Conservation (phyloP, 1,284 basidiomycete genomes). For the Taiwanofungus camphoratus region DNA sequence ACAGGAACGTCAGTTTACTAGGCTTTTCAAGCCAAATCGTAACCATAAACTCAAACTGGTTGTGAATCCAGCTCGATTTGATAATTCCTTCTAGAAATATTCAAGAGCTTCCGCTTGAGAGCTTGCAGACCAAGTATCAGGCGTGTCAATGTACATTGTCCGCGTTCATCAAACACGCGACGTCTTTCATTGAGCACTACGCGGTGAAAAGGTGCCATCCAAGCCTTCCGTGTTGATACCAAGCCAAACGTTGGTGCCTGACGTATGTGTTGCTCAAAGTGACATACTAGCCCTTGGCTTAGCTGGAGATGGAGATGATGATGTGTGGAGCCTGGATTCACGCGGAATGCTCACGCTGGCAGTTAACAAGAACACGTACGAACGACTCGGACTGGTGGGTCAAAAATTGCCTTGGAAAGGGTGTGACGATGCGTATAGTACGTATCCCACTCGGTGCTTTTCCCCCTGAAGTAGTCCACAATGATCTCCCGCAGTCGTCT, state of each 20-base stretch:
- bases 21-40: neutral
- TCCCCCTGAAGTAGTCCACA: neutral
- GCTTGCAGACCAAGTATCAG: conserved; percentile 37
- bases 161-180: conserved; percentile 34
- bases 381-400: conserved; percentile 52
- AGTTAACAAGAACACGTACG: conserved; percentile 50
- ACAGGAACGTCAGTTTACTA: conserved; percentile 14
- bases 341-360: conserved; percentile 50
- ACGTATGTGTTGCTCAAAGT: too few species aligned
- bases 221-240: too few species aligned
- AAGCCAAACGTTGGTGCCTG: too few species aligned
- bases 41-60: neutral
- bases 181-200: conserved; percentile 18
- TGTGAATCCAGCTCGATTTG: conserved; percentile 43
- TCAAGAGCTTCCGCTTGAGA: conserved; percentile 32
- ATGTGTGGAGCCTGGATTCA: conserved; percentile 61
- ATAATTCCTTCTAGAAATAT: conserved; percentile 39
- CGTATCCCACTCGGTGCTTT: conserved; percentile 19
- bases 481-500: conserved; percentile 36
- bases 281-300: conserved; percentile 26
- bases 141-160: conserved; percentile 36
- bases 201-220: conserved; percentile 15
- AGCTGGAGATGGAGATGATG: conserved; percentile 30
- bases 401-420: conserved; percentile 36
- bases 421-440: conserved; percentile 43